Conservation (phyloP, 1,284 basidiomycete species). For the Ustilago hordei region DNA sequence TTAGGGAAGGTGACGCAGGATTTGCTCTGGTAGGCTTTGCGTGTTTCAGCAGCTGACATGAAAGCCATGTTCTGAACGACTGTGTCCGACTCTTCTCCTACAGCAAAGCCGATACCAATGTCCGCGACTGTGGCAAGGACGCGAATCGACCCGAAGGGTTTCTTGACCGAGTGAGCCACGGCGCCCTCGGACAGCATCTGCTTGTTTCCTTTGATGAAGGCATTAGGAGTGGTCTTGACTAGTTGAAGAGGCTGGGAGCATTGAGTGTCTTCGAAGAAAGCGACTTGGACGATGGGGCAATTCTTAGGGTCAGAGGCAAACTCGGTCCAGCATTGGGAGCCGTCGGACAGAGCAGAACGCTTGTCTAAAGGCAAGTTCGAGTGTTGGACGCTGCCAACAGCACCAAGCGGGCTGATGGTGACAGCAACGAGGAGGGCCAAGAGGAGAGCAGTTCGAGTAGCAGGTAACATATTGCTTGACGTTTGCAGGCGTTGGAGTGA, state of each 20-base stretch:
- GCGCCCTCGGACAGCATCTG: conserved; percentile 37
- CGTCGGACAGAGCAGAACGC: conserved; percentile 9
- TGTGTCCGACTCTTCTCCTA: conserved; percentile 29
- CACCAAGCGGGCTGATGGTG: conserved; percentile 8
- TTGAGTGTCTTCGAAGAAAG: conserved; percentile 27
- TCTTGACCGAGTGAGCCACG: conserved; percentile 16
- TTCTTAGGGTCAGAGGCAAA: conserved; percentile 20
- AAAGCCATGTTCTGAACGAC: conserved; percentile 40
- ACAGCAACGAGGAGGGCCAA: conserved; percentile 15
- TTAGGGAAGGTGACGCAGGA: conserved; percentile 33
- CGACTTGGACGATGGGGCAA: conserved; percentile 32
- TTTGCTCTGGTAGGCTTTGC: conserved; percentile 21
- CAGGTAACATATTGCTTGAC: conserved; percentile 10
- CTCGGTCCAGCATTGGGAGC: conserved; percentile 23
- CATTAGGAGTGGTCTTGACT: not conserved
- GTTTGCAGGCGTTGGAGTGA: not conserved
- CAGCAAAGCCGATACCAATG: conserved; percentile 38
- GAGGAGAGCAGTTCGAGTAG: conserved; percentile 10
- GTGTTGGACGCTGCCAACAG: conserved; percentile 16
- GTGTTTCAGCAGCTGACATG: conserved; percentile 20
- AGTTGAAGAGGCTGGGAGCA: conserved; percentile 27
- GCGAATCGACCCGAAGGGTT: conserved; percentile 27
- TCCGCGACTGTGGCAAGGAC: conserved; percentile 28
- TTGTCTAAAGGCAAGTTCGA: conserved; percentile 19
- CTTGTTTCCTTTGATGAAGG: conserved; percentile 25